phyloP scores from a whole-genome alignment of 495 filamentous ascomycete species.

The Parmelia sp. region DNA sequence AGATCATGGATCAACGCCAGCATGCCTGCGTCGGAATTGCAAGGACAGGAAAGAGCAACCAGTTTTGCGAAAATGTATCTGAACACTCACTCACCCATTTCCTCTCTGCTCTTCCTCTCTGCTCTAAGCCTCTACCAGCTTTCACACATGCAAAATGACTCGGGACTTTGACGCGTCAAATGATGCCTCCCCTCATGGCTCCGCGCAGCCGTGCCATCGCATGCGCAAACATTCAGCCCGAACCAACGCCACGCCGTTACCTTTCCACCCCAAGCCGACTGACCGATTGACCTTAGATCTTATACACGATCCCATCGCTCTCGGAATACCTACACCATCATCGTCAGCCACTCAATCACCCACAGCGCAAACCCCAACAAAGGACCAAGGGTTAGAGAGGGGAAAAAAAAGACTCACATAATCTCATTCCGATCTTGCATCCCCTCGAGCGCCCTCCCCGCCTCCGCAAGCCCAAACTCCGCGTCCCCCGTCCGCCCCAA shows the following conservation, averaged over 20 bases:
- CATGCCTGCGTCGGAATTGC: too few relatives aligned
- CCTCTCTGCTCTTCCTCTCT: too few relatives aligned
- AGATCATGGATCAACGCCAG: too few relatives aligned
- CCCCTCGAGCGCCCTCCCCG: constrained; percentile 62
- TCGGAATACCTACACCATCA: constrained; percentile 43
- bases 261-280: not conserved
- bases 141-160: too few relatives aligned
- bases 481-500: constrained; percentile 41
- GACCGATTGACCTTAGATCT: constrained; percentile 18
- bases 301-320: constrained; percentile 42
- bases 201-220: not conserved
- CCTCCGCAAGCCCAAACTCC: constrained; percentile 64
- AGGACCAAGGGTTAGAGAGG: not conserved
- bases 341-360: not conserved
- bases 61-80: too few relatives aligned
- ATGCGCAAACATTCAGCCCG: not conserved
- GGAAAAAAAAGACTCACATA: constrained; percentile 60
- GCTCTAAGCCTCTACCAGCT: too few relatives aligned
- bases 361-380: not conserved
- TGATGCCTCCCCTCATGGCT: not conserved
- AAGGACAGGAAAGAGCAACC: too few relatives aligned
- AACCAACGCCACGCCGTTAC: not conserved
- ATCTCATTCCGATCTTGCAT: constrained; percentile 83
- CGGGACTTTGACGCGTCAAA: not conserved
- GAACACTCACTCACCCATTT: too few relatives aligned